Evolutionary conservation across 192 early-diverging fungal species (phyloP), one percentile per base, ranked within the genome.

Genomic region (Gryganskiella cystojenkinii): DNA sequence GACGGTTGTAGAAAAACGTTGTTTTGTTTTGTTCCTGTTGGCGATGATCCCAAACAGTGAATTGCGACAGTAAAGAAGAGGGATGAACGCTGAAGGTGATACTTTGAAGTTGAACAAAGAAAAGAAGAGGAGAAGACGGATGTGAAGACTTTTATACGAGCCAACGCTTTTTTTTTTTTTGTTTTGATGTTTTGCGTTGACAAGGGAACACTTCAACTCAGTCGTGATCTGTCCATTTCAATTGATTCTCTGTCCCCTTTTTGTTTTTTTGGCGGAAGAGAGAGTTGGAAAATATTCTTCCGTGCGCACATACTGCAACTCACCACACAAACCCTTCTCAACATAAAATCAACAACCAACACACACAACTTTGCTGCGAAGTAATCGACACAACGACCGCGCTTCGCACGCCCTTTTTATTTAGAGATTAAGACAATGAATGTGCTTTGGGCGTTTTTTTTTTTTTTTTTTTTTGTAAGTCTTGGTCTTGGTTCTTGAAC

Each of bases 331-430:
- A 40, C 37, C 5, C 5, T 9, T 9, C 5, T 13, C 5, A 40
- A 40, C 5, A 40, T 13, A 40, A 40, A 40, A 40, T 9, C 5
- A 40, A 40, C 37, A 9, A 5, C 5, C 37, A 40, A 5, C 37
- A 40, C 37, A 40, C 37, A 40, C 37, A 5, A 13, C 5, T 5
- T 40, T 13, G 37, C n/a, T n/a, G 47, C 19, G 9, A 6, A 6
- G 47, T 19, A 13, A 19, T 4, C 24, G 47, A 19, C 19, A 13
- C 47, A 15, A 6, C n/a, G 9, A 3, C 14, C 28, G 3, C 52
- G 5, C 3, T 68, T 68, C 66, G 66, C 66, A 68, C 66, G 55
- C 66, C 56, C 56, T 68, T 47, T 55, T 56, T 65, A 55, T 27
- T 28, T 56, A 31, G 8, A 20, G 4, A 22, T 42, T 13, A 11